Evolutionary conservation across 192 early-diverging fungal species (phyloP).

Genomic region (Backusella circina): DNA sequence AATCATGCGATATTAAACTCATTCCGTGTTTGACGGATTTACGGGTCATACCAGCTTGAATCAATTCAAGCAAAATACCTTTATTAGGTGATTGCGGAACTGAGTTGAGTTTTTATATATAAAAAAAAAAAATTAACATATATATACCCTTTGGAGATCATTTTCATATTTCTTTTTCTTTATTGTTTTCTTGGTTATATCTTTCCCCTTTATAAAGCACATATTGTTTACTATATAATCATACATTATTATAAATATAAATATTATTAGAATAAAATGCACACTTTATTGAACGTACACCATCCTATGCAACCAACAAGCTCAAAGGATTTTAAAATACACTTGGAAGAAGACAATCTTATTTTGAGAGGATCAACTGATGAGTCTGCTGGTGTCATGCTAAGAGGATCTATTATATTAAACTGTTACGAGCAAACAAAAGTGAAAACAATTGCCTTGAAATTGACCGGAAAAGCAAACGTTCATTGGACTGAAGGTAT

Average conservation of each 20-base stretch:
- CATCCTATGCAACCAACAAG: conserved; percentile 6
- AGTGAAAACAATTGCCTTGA: conserved; percentile 45
- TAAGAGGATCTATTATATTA: conserved; percentile 51
- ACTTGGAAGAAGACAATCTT: conserved; percentile 29
- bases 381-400: conserved; percentile 43
- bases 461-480: conserved; percentile 50
- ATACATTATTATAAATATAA: background rate
- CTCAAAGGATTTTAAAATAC: conserved; percentile 21
- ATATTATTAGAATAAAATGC: background rate
- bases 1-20: background rate
- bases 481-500: conserved; percentile 45
- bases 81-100: background rate
- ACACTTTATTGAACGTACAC: conserved; percentile 8
- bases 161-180: too few species aligned
- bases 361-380: conserved; percentile 35
- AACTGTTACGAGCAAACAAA: conserved; percentile 43
- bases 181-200: too few species aligned
- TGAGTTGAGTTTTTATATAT: background rate
- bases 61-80: background rate
- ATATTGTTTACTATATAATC: background rate
- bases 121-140: background rate
- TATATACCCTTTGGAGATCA: background rate
- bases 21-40: background rate
- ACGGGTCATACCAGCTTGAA: background rate
- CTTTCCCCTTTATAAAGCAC: too few species aligned